Evolutionary conservation across 2,329 filamentous ascomycete genomes (phyloP).

Genomic region (Herpotrichia juniperi): DNA sequence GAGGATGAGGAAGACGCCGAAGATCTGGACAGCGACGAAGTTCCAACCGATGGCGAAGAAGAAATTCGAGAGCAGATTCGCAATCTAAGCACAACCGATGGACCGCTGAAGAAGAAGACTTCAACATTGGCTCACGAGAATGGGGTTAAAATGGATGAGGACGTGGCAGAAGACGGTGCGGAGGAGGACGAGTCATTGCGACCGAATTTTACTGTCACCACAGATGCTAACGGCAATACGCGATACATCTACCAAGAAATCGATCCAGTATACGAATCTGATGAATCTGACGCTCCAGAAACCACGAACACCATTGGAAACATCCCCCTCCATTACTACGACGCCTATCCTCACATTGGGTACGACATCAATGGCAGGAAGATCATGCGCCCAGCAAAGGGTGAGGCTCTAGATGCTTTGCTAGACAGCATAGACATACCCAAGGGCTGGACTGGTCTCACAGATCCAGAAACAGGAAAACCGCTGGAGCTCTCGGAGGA

Average conservation of each 20-base stretch:
- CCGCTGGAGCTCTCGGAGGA: conserved; percentile 85
- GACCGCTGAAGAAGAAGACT: conserved; percentile 20
- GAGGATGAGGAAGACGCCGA: conserved; percentile 43
- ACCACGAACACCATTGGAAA: conserved; percentile 91
- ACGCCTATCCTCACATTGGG: conserved; percentile 96
- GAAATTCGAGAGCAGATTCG: conserved; percentile 53
- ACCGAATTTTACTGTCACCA: conserved; percentile 66
- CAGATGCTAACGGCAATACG: conserved; percentile 87
- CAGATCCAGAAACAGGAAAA: conserved; percentile 92
- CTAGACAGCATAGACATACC: conserved; percentile 96
- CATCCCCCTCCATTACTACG: conserved; percentile 94
- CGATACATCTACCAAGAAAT: conserved; percentile 95
- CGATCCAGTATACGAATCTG: conserved; percentile 92
- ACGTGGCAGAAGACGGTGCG: conserved; percentile 31
- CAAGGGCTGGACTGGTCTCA: conserved; percentile 95
- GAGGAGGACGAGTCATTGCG: conserved; percentile 36
- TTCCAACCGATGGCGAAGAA: conserved; percentile 47
- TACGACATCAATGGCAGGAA: conserved; percentile 99
- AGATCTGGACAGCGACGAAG: conserved; percentile 48
- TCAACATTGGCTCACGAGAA: conserved; percentile 22
- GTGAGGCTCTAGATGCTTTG: conserved; percentile 89
- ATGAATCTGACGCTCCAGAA: conserved; percentile 84
- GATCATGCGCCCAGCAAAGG: conserved; percentile 93
- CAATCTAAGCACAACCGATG: conserved; percentile 46
- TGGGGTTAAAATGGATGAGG: conserved; percentile 19